Conservation (phyloP, 2,329 filamentous ascomycete species). For the Hortaea sp. region DNA sequence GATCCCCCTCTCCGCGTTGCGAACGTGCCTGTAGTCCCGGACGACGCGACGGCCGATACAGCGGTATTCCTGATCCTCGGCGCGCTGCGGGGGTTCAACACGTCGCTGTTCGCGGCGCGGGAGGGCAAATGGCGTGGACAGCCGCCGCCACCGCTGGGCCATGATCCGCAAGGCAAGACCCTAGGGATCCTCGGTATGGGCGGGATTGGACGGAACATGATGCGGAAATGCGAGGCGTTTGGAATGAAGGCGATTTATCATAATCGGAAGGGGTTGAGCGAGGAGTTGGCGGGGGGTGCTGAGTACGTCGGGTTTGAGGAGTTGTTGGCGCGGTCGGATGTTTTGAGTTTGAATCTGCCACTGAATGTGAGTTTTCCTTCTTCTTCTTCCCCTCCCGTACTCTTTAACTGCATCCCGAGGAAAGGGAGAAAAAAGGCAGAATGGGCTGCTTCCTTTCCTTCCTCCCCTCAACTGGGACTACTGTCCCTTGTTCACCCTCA, state of each 20-base stretch:
- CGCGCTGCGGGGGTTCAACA: conserved; percentile 46
- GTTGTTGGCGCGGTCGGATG: conserved; percentile 43
- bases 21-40: conserved; percentile 70
- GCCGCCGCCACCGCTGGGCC: conserved; percentile 34
- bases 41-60: conserved; percentile 74
- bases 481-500: neutral
- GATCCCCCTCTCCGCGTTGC: conserved; percentile 55
- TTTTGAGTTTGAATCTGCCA: conserved; percentile 45
- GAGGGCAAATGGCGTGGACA: conserved; percentile 37
- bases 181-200: conserved; percentile 52
- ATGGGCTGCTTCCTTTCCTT: too few species aligned
- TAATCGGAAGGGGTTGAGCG: conserved; percentile 37
- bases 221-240: conserved; percentile 41
- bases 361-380: conserved; percentile 28
- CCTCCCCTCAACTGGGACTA: too few species aligned
- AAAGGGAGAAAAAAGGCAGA: too few species aligned
- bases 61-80: conserved; percentile 75
- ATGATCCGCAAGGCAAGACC: conserved; percentile 43
- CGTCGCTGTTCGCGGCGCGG: conserved; percentile 36
- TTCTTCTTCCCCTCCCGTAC: neutral
- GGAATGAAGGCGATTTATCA: conserved; percentile 52
- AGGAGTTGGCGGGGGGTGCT: conserved; percentile 34
- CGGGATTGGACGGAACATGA: conserved; percentile 45
- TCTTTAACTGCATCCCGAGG: neutral
- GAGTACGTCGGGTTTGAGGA: conserved; percentile 48